phyloP scores from a whole-genome alignment of 2,329 filamentous ascomycete genomes.

The Trichoderma pleuroti region DNA sequence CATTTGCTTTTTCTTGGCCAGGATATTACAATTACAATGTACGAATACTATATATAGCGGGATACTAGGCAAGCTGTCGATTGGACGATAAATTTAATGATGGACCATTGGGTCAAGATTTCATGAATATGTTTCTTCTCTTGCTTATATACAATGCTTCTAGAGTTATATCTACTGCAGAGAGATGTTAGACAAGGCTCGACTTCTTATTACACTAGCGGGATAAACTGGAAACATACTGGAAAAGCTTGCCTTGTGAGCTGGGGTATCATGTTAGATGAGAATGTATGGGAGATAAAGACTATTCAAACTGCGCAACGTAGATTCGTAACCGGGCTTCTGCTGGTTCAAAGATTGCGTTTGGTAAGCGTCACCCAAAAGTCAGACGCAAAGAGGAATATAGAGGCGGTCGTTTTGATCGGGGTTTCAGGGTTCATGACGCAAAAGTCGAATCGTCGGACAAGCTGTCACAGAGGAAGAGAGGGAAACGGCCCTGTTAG shows the following conservation, averaged over 20 bases:
- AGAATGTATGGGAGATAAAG: not conserved
- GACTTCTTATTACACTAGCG: no score
- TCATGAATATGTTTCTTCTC: not conserved
- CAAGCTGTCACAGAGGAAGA: conserved; percentile 25
- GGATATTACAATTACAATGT: not conserved
- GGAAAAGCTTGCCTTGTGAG: not conserved
- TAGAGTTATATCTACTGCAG: no score
- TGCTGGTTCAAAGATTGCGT: not conserved
- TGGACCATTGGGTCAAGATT: not conserved
- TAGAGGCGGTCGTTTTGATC: conserved; percentile 33
- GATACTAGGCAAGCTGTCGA: not conserved
- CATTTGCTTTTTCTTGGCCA: not conserved
- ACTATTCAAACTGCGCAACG: not conserved
- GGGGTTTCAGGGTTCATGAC: conserved; percentile 33
- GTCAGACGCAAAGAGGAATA: conserved; percentile 35
- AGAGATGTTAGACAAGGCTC: not conserved
- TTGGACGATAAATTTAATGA: not conserved
- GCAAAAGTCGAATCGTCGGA: conserved; percentile 34
- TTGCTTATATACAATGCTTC: not conserved
- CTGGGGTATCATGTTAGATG: not conserved
- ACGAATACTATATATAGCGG: conserved; percentile 2
- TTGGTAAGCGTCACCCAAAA: conserved; percentile 35
- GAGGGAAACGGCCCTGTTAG: not conserved
- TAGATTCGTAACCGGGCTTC: not conserved
- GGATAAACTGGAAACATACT: no score